Evolutionary conservation across 805 yeast genomes (phyloP), one percentile per base, ranked within the genome.

Genomic region (Candida nanaspora): DNA sequence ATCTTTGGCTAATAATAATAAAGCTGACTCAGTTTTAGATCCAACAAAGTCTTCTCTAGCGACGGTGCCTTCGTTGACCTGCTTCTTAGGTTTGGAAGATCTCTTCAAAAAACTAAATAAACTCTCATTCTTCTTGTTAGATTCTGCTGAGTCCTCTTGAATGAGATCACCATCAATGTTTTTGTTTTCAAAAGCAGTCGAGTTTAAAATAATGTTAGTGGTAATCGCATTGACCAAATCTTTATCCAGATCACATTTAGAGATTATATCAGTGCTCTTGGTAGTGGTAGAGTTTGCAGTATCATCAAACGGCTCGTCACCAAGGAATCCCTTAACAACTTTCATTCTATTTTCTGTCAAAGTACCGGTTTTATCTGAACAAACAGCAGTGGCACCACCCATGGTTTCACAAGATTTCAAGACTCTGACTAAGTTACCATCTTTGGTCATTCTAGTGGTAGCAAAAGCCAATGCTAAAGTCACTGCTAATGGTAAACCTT

Each of bases 311-410:
- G 67, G 68, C n/a, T 61, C 42, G 33, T 62, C 60, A 9, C 93
- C 94, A 26, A 88, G 55, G 21, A 75, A 65, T 3, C 93, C 95
- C 41, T 72, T 75, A 10, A 88, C 96, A 6, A 93, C 88, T 30
- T 87, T 76, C 99, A 93, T 93, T 53, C 71, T 73, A 61, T 93
- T 93, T 59, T 88, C 95, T 2, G 99, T 93, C 42, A 93, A 71
- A 11, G 99, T 93, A 44, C 98, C 98, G 1, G 98, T 93, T 61
- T 93, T 91, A 66, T 93, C 98, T 0, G 97, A 88, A 62, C 98
- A 93, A 39, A 93, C 73, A 4, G 96, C 93, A 13, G 98, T 93
- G 2, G 97, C 98, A 36, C 95, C 87, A 33, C 99, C 98, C 98
- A 93, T 91, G 15, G 96, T 93, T 63, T 93, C 99, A 72, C 98